Percentiles rank a stretch among this genome's conserved stretches.
These are phyloP conservation scores for Mucor indicus DNA, from an alignment of 371 early-diverging fungal genomes.

Conservation along the genomic window DNA sequence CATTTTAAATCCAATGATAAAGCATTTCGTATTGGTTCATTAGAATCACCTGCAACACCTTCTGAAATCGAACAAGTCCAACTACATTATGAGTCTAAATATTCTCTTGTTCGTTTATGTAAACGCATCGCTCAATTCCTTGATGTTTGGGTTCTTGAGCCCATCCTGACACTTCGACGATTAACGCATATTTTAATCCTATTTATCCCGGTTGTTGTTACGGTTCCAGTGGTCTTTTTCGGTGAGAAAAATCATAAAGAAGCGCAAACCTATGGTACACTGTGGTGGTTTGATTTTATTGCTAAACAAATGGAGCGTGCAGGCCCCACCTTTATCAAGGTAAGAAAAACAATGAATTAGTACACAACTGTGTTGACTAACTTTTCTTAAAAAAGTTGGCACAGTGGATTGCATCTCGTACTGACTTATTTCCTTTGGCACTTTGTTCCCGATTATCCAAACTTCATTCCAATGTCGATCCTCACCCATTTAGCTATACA, in stretches of 20 bases:
- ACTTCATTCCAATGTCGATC: conserved; percentile 80
- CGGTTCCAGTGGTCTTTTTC: conserved; percentile 53
- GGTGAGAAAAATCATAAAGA: conserved; percentile 46
- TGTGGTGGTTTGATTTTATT: conserved; percentile 85
- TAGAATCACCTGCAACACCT: conserved; percentile 16
- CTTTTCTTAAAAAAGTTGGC: conserved; percentile 56
- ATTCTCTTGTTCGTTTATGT: conserved; percentile 18
- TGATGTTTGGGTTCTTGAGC: conserved; percentile 56
- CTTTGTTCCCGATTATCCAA: conserved; percentile 74
- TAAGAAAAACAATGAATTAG: conserved; percentile 16
- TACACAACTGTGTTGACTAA: background rate
- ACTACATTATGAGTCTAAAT: conserved; percentile 9
- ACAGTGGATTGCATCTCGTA: conserved; percentile 95
- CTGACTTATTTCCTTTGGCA: conserved; percentile 84
- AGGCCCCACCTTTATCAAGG: conserved; percentile 94
- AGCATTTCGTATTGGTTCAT: conserved; percentile 2
- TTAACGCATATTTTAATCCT: conserved; percentile 56
- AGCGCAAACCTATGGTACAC: conserved; percentile 56
- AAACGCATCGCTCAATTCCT: conserved; percentile 27
- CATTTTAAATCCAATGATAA: conserved; percentile 1
- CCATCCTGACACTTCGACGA: conserved; percentile 53
- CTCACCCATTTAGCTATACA: conserved; percentile 76
- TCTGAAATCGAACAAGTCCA: conserved; percentile 25
- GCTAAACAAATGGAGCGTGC: conserved; percentile 78
- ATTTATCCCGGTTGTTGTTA: conserved; percentile 64